Evolutionary conservation across 345 rosid species (phyloP).

Genomic region (Euphorbia peplus): DNA sequence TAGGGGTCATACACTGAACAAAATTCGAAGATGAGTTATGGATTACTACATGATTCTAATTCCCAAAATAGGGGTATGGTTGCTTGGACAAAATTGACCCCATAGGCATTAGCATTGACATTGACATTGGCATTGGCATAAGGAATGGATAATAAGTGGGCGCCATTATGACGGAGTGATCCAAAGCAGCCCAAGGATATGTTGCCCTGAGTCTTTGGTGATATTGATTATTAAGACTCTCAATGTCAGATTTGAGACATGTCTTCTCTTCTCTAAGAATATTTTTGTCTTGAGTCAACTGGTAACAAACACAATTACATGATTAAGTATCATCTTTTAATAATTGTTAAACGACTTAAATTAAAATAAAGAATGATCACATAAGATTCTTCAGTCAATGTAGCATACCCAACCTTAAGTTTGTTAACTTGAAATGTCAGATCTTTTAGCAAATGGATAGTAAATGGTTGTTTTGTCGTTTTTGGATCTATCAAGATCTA

Average conservation of each 20-base stretch:
- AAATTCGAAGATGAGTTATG: constrained; percentile 64
- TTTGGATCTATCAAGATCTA: constrained; percentile 90
- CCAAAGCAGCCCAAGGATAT: constrained; percentile 65
- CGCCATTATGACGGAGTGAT: constrained; percentile 75
- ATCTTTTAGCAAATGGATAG: constrained; percentile 79
- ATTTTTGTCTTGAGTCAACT: constrained; percentile 87
- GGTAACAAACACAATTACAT: constrained; percentile 7
- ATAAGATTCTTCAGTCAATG: constrained; percentile 71
- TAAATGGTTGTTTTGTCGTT: constrained; percentile 84
- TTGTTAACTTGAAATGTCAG: constrained; percentile 71
- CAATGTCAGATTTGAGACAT: constrained; percentile 68
- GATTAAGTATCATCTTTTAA: background rate
- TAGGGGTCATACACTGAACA: constrained; percentile 64
- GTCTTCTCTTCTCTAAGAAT: constrained; percentile 86
- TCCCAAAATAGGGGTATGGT: constrained; percentile 68
- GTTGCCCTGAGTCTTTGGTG: constrained; percentile 69
- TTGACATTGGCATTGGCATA: constrained; percentile 69
- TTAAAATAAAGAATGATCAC: constrained; percentile 48
- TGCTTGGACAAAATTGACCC: constrained; percentile 72
- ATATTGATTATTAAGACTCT: constrained; percentile 65
- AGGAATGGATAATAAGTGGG: constrained; percentile 68
- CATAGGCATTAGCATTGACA: constrained; percentile 74
- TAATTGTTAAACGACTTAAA: background rate
- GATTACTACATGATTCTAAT: constrained; percentile 63
- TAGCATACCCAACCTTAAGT: constrained; percentile 63